Base-by-base conservation (phyloP, 805 yeast species). In the Ogataea angusta region DNA sequence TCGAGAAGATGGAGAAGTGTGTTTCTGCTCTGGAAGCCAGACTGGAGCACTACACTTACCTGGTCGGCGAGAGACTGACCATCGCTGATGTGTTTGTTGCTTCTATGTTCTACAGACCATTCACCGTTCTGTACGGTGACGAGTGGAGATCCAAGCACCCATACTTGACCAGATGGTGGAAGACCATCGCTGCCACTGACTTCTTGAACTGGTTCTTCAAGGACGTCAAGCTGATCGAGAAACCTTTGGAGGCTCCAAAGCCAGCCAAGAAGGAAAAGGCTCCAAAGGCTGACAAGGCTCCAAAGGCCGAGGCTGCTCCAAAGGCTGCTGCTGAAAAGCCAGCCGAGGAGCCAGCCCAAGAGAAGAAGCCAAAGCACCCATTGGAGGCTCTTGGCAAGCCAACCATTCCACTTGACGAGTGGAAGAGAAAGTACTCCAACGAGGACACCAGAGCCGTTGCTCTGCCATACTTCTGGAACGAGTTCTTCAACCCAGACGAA, bases 401-500 rank as follows among this genome's bases (percentile, higher is more conserved):
- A 48, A 71, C 74, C 55, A 71, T 81, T 56, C 69, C 78, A 47
- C 59, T 91, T 50, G 97, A 91, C 64, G 93, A 87, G 69, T 90
- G 96, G 95, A 93, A 93, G 81, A 85, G 96, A 75, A 71, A 72
- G 53, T 91, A 93, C 83, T 89, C 97, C 51, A 93, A 91, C 78
- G 91, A 88, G 73, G 98, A 93, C 61, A 91, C 98, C 65, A 86
- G 97, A 73, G 82, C 80, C 65, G 80, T 70, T 54, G 95, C 97
- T 53, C 75, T 91, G 56, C 98, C 98, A 66, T 93, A 91, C 90
- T 93, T 91, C 90, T 93, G 96, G 96, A 63, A 72, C 53, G 85
- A 84, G 67, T 82, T 85, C 74, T 91, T 75, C 77, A 83, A 91
- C 73, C 80, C 93, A 52, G 75, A 80, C 52, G 98, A 91, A 72